A percentile compares a stretch with the other conserved stretches of the same genome.
Evolutionary conservation across 2,329 filamentous ascomycete species (phyloP).

Genomic region (Phyllosticta citribraziliensis): DNA sequence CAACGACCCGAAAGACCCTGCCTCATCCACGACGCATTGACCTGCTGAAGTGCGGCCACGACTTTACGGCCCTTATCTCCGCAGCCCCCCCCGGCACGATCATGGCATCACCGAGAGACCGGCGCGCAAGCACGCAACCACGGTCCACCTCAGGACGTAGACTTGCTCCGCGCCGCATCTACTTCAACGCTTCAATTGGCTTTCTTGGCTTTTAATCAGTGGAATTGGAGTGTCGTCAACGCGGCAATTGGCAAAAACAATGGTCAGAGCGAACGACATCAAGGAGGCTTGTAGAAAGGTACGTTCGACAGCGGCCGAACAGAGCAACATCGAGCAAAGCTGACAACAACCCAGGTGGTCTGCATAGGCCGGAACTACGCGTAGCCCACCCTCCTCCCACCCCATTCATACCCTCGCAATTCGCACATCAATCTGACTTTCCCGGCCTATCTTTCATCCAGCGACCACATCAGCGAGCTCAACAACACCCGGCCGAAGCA

Average conservation of each 20-base stretch:
- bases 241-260: neutral
- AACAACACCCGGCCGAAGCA: constrained; percentile 82
- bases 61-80: neutral
- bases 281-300: neutral
- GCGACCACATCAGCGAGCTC: constrained; percentile 88
- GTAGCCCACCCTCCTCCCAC: constrained; percentile 40
- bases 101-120: neutral
- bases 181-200: neutral
- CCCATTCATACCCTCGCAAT: neutral
- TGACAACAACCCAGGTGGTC: constrained; percentile 52
- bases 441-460: constrained; percentile 24
- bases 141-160: neutral
- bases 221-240: neutral
- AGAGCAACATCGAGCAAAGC: neutral
- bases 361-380: constrained; percentile 97
- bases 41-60: neutral
- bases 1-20: neutral
- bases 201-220: neutral
- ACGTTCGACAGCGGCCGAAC: neutral
- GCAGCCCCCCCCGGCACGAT: neutral
- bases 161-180: neutral
- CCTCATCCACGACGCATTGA: neutral
- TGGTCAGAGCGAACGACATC: neutral
- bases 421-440: neutral
- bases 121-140: neutral